Evolutionary conservation across 2,329 filamentous ascomycete species (phyloP), one percentile per base, ranked within the genome.

Genomic region (Cryphonectria parasitica): DNA sequence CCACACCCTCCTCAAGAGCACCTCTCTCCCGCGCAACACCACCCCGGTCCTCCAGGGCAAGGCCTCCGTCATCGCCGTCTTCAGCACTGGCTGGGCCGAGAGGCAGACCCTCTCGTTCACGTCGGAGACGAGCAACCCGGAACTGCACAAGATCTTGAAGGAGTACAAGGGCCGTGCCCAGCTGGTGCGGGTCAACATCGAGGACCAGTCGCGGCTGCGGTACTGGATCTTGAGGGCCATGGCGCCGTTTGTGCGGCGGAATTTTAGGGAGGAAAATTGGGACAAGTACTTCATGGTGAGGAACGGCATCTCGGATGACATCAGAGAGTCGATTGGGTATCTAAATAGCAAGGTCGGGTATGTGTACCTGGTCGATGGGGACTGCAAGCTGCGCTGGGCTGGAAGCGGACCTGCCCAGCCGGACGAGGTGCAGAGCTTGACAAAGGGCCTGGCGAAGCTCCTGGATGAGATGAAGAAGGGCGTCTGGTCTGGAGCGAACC

Each of bases 321-420:
- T 91, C 69, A 84, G 86, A 67, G 89, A 91, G 79, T 84, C 82
- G 54, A 88, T 92, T 72, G 90, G 90, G 15, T 75, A 97, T 78
- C 83, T 97, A 78, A 99, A 99, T 81, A 90, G 89, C 75, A 97
- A 95, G 81, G 95, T 98, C 45, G 95, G 95, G 52, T 98, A 98
- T 82, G 91, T 95, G 5, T 99, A 97, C 81, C 85, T 99, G 64
- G 85, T 99, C 71, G 96, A 99, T 79, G 86, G 90, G 73, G 86
- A 95, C 74, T 97, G 94, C 80, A 92, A 90, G 81, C 97, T 99
- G 75, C 88, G 96, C 69, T 99, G 96, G 96, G 96, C 95, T 0
- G 96, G 93, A 4, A 97, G 94, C 77, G 93, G 91, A 17, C 79
- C 85, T 63, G 89, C 90, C 62, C 85, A 89, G 73, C 86, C 86